phyloP scores from a whole-genome alignment of 208 protist genomes.

The Trypanosoma lewisi region DNA sequence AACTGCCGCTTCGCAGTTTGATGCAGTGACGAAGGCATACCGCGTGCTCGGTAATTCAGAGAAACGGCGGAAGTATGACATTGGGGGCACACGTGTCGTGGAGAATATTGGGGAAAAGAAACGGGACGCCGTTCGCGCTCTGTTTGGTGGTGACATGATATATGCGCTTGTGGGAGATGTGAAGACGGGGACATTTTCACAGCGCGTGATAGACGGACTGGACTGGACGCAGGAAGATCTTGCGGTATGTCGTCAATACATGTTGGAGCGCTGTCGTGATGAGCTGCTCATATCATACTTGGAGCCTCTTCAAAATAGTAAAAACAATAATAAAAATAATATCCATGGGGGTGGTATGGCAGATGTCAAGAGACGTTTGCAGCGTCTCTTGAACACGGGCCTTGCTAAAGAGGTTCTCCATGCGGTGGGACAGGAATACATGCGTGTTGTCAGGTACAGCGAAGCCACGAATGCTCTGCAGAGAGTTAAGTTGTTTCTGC shows the following conservation, averaged over 20 bases:
- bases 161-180: conserved; percentile 56
- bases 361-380: conserved; percentile 35
- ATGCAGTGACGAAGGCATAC: conserved; percentile 95
- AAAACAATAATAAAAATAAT: not conserved
- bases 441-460: conserved; percentile 52
- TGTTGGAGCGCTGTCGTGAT: conserved; percentile 63
- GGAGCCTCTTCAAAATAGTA: conserved; percentile 3
- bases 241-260: conserved; percentile 53
- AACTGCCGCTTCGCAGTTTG: conserved; percentile 85
- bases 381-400: conserved; percentile 49
- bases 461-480: conserved; percentile 22
- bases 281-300: conserved; percentile 64
- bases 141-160: conserved; percentile 81
- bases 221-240: conserved; percentile 80
- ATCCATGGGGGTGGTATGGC: conserved; percentile 17
- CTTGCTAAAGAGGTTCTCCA: conserved; percentile 78
- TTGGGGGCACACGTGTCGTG: conserved; percentile 94
- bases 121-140: conserved; percentile 59
- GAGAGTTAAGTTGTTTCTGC: conserved; percentile 30
- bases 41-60: conserved; percentile 94
- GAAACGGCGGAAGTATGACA: conserved; percentile 96
- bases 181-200: conserved; percentile 69
- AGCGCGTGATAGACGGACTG: conserved; percentile 76
- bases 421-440: conserved; percentile 69
- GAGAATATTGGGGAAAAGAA: conserved; percentile 84